Base-by-base conservation (phyloP, 345 rosid species). In the Eucalyptus sp. region DNA sequence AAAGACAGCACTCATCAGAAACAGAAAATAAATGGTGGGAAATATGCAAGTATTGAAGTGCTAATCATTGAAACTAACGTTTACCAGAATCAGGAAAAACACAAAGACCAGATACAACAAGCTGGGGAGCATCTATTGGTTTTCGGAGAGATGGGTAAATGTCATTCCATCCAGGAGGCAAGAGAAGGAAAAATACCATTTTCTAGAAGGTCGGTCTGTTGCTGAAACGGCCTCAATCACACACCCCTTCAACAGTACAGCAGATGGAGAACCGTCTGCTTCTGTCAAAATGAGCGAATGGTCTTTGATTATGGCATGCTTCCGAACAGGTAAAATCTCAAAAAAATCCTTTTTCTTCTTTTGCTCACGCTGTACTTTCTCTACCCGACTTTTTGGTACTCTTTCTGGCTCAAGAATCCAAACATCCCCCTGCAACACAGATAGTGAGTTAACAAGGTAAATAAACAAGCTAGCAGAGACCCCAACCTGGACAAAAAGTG, bases 391-490 rank as follows among this genome's bases (percentile, higher is more conserved):
- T 90, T 94, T 94, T 4, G 96, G 93, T 88, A 92, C 88, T 89
- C 94, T 94, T 58, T 94, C 96, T 86, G 95, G 49, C 89, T 97
- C 98, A 87, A 98, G 87, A 94, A 98, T 89, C 99, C 99, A 98
- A 66, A 98, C 91, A 87, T 91, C 85, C 87, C 99, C 99, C 99
- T 97, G 93, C 89, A 62, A 71, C n/a, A 66, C 87, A 88, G 71
- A 44, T 18, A 13, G 48, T 37, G 51, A 87, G 60, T 29, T 76
- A 76, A 49, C 68, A 87, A 87, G 71, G 79, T 37, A 62, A 62
- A 62, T 37, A 33, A 56, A 41, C 20, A 33, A 87, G 60, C 50
- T 15, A 41, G 76, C 8, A 87, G 46, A 41, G 48, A 22, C 17
- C 16, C 22, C 88, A 51, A 87, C 31, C 62, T 48, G 41, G 51